A percentile compares a stretch with the other conserved stretches of the same genome.
Evolutionary conservation across 2,329 filamentous ascomycete species (phyloP).

Genomic region (Didymella keratinophila): DNA sequence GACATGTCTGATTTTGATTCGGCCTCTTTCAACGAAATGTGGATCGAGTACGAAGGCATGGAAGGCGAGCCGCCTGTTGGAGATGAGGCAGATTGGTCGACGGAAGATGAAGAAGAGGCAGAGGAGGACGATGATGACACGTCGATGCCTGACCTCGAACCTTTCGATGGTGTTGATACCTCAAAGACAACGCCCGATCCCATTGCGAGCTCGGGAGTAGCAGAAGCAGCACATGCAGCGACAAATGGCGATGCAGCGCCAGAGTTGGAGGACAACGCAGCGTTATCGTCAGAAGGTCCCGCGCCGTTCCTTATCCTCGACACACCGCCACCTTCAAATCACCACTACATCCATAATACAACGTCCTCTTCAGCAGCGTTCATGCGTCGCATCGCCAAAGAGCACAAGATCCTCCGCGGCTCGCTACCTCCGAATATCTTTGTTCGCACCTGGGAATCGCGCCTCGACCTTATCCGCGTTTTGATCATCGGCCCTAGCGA

Average conservation of each 20-base stretch:
- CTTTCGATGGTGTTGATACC: constrained; percentile 35
- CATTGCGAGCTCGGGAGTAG: constrained; percentile 32
- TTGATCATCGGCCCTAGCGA: constrained; percentile 66
- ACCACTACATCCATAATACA: constrained; percentile 50
- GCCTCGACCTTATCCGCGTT: constrained; percentile 65
- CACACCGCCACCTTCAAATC: constrained; percentile 42
- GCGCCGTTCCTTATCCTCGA: constrained; percentile 50
- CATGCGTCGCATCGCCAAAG: constrained; percentile 63
- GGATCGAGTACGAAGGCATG: constrained; percentile 51
- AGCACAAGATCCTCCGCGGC: constrained; percentile 64
- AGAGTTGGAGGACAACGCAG: constrained; percentile 20
- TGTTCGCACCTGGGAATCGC: constrained; percentile 66
- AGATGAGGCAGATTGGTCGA: constrained; percentile 49
- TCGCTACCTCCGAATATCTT: constrained; percentile 65
- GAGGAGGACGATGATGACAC: constrained; percentile 46
- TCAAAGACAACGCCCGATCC: constrained; percentile 48
- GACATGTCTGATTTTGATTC: constrained; percentile 43
- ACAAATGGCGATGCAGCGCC: constrained; percentile 9
- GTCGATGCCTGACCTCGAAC: constrained; percentile 39
- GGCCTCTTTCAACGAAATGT: constrained; percentile 48
- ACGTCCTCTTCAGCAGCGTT: constrained; percentile 53
- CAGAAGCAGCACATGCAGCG: constrained; percentile 7
- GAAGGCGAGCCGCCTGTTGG: constrained; percentile 41
- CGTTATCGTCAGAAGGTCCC: constrained; percentile 17
- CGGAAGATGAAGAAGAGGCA: constrained; percentile 46